Evolutionary conservation across 2,329 filamentous ascomycete species (phyloP), one percentile per base, ranked within the genome.

Genomic region (Fusarium sp.): DNA sequence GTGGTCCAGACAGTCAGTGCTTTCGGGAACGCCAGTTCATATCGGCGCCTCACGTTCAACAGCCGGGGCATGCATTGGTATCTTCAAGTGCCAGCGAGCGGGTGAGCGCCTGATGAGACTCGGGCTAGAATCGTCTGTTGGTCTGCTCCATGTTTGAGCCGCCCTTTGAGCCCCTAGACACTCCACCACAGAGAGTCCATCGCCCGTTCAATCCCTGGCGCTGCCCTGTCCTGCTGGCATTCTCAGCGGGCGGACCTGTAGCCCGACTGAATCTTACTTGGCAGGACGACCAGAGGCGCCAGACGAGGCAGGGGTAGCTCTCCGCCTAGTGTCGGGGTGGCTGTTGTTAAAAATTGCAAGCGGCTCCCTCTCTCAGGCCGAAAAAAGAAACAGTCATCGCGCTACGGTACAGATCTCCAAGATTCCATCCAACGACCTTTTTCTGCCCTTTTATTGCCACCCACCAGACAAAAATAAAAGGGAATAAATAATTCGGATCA

Each of bases 261-360:
- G 36, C 50, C 10, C 45, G 49, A 58, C 54, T 49, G 49, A 57
- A 51, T 8, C 23, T 29, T 29, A 9, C 62, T 57, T 65, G 49
- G 61, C 62, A 54, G 61, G 52, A 39, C 46, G 57, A 51, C 25
- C 23, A 58, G 31, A 52, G 39, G 47, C 62, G 53, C 62, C 63
- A 65, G 53, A 19, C 41, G 21, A 37, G 54, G 41, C 43, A 27
- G 33, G 54, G 41, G 37, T 59, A 59, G 47, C 41, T 38, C 27
- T 39, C 38, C 17, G 37, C 32, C 52, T 63, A 55, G 58, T 38
- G 51, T 42, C 58, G 49, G 63, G 54, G 58, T 63, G 58, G 58
- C 48, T 56, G 48, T 61, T 39, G 62, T 60, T 66, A 57, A 60
- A 61, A 65, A 63, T 62, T 65, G 58, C 62, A 63, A 57, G 58